Percentiles rank a stretch among this genome's conserved stretches.
phyloP scores from a whole-genome alignment of 805 yeast species.

The Candida sanyiensis region DNA sequence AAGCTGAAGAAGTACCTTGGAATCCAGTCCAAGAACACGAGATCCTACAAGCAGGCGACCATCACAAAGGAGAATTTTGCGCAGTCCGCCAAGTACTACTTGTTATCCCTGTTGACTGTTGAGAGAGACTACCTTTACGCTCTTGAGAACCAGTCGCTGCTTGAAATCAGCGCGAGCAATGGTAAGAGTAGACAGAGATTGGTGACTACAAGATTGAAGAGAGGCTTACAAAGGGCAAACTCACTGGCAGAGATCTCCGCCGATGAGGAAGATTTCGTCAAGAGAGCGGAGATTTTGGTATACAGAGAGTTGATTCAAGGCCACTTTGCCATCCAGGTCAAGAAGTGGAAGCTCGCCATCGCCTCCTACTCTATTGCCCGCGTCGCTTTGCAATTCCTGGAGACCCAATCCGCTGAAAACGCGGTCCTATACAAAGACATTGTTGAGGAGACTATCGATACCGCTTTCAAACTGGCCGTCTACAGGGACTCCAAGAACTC shows the following conservation, averaged over 20 bases:
- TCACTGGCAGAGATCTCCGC: slow-evolving; percentile 36
- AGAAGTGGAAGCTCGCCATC: slow-evolving; percentile 51
- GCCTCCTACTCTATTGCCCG: slow-evolving; percentile 54
- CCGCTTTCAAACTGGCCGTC: slow-evolving; percentile 52
- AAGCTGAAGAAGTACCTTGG: slow-evolving; percentile 60
- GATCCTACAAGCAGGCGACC: slow-evolving; percentile 47
- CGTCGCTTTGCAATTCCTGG: slow-evolving; percentile 52
- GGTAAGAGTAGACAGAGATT: slow-evolving; percentile 38
- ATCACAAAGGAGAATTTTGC: slow-evolving; percentile 46
- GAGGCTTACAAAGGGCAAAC: slow-evolving; percentile 43
- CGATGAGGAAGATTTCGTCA: slow-evolving; percentile 33
- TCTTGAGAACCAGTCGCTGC: slow-evolving; percentile 50
- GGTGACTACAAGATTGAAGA: slow-evolving; percentile 61
- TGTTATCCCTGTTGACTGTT: slow-evolving; percentile 55
- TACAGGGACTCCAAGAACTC: slow-evolving; percentile 34
- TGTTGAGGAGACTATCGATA: slow-evolving; percentile 56
- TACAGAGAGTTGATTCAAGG: slow-evolving; percentile 50
- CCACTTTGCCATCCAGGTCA: slow-evolving; percentile 42
- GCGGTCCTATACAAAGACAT: slow-evolving; percentile 45
- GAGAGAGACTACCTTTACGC: slow-evolving; percentile 76
- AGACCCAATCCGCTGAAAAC: slow-evolving; percentile 23
- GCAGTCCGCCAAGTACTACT: slow-evolving; percentile 46
- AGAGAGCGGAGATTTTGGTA: slow-evolving; percentile 32
- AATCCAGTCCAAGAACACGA: slow-evolving; percentile 62
- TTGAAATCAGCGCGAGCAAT: slow-evolving; percentile 44